Percentiles rank a stretch among this genome's conserved stretches.
Evolutionary conservation across 1,284 basidiomycete genomes (phyloP).

Genomic region (Melampsora americana): DNA sequence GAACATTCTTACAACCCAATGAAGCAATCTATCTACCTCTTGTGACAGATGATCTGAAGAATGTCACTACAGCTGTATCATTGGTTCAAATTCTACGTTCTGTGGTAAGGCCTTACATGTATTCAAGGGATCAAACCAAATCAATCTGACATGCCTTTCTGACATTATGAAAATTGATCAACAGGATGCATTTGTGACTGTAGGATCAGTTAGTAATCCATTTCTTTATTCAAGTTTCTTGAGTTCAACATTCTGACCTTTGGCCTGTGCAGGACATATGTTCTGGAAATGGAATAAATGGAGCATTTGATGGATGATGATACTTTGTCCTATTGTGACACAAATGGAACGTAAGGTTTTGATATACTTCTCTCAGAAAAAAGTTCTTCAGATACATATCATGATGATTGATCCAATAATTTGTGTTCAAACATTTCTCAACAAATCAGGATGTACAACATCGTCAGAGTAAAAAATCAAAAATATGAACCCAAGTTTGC

Average conservation of each 20-base stretch:
- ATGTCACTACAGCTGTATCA: slow-evolving; percentile 35
- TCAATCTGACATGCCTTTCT: neutral
- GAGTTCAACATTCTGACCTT: neutral
- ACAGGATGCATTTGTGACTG: slow-evolving; percentile 42
- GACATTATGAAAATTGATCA: neutral
- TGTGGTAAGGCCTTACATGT: slow-evolving; percentile 14
- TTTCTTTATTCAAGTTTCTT: neutral
- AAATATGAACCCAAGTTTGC: slow-evolving; percentile 21
- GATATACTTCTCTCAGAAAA: too few relatives aligned
- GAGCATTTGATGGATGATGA: slow-evolving; percentile 31
- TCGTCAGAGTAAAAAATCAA: slow-evolving; percentile 36
- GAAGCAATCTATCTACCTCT: slow-evolving; percentile 32
- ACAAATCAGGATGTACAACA: slow-evolving; percentile 41
- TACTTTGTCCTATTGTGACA: slow-evolving; percentile 40
- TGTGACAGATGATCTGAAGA: slow-evolving; percentile 42
- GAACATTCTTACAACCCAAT: slow-evolving; percentile 31
- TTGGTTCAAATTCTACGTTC: slow-evolving; percentile 32
- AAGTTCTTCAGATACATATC: too few relatives aligned
- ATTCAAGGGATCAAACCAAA: neutral
- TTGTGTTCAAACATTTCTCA: neutral
- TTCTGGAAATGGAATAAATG: slow-evolving; percentile 34
- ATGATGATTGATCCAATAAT: neutral
- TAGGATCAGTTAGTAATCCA: slow-evolving; percentile 31
- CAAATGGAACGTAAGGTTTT: slow-evolving; percentile 42
- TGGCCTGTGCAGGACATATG: slow-evolving; percentile 37